Evolutionary conservation across 805 yeast species (phyloP), one percentile per base, ranked within the genome.

Genomic region (Hanseniaspora vineae): DNA sequence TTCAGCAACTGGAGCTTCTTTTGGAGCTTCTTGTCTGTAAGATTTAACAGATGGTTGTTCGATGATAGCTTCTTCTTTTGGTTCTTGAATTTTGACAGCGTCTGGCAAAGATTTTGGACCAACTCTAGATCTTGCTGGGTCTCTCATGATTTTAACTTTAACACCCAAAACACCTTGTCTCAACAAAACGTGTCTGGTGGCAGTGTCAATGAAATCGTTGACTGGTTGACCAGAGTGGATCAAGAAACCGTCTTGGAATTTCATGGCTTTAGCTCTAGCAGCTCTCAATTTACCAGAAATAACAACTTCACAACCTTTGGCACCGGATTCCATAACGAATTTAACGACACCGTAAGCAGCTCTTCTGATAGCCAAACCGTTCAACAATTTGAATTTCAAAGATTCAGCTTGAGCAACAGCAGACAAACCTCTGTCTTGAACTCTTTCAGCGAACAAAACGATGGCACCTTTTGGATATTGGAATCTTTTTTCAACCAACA

Each of bases 211-310:
- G 84, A 92, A 92, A 71, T 92, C 98, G 64, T 78, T 81, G 73
- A 90, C 92, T 77, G 98, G 98, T 80, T 92, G 98, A 86, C 98
- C 98, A 68, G 97, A 88, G 92, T 92, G 98, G 81, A 92, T 92
- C 92, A 92, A 86, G 96, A 92, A 92, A 81, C 98, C 98, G 72
- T 90, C 97, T 71, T 92, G 84, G 83, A 90, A 92, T 78, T 92
- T 92, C 95, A 92, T 95, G 68, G 97, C 82, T 85, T 92, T 92
- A 67, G 98, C 98, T 81, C 98, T 88, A 67, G 97, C 98, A 76
- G 96, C 98, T 80, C 97, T 87, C 73, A 94, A 84, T 79, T 92
- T 92, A 83, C 98, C 98, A 64, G 97, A 88, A 69, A 92, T 85
- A 66, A 92, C 97, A 73, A 92, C 98, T 81, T 92, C 98, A 69